Conservation (phyloP, 2,329 filamentous ascomycete species). For the Beauveria sp. region DNA sequence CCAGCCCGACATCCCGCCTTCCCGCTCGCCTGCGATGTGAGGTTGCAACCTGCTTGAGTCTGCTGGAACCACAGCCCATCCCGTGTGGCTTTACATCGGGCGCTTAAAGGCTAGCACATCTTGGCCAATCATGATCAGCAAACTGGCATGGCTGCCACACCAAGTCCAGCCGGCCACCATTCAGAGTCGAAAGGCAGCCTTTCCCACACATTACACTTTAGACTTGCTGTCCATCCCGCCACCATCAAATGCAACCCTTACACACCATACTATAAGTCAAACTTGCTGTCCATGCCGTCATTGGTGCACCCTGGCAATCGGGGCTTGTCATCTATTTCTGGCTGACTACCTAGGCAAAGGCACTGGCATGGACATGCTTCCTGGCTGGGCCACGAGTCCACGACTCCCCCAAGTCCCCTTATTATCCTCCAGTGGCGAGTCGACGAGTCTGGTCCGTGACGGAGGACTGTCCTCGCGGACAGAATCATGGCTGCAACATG, state of each 20-base stretch:
- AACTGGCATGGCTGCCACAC: not conserved
- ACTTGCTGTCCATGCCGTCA: not conserved
- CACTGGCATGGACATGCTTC: not conserved
- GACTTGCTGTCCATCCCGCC: not conserved
- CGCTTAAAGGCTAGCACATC: not conserved
- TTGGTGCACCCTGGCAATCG: not conserved
- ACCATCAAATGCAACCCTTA: too few relatives aligned
- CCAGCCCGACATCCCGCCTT: not conserved
- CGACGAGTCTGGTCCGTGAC: not conserved
- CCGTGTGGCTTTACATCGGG: conserved; percentile 1
- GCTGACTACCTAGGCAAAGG: not conserved
- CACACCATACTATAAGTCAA: not conserved
- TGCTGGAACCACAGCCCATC: not conserved
- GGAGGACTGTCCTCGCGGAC: not conserved
- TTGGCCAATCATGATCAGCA: conserved; percentile 1
- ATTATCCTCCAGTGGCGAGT: not conserved
- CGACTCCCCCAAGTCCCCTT: not conserved
- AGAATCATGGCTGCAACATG: not conserved
- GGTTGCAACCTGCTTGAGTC: not conserved
- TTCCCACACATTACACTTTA: not conserved
- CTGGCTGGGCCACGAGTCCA: not conserved
- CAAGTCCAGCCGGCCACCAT: not conserved
- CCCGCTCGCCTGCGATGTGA: not conserved
- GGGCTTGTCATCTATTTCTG: not conserved
- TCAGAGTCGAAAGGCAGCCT: not conserved